Evolutionary conservation across 257 asterid species (phyloP).

Genomic region (Phtheirospermum japonicum): DNA sequence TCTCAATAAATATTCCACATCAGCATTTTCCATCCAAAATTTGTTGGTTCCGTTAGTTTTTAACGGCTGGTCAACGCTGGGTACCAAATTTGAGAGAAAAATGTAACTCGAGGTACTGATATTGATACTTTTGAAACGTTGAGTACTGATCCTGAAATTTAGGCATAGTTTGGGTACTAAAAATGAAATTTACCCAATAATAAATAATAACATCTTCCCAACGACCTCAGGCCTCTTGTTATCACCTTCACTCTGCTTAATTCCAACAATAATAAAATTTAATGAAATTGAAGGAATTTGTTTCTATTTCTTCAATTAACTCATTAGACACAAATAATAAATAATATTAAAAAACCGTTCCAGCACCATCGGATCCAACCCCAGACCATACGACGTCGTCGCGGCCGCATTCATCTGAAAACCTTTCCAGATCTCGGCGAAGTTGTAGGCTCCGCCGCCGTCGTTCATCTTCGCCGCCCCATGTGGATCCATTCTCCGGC

Average conservation of each 20-base stretch:
- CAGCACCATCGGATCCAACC: conserved; percentile 45
- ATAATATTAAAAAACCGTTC: conserved; percentile 26
- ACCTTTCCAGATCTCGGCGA: conserved; percentile 64
- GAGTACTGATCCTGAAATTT: no score
- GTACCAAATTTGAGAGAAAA: no score
- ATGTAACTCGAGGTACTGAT: no score
- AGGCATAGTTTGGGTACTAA: no score
- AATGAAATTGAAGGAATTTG: neutral
- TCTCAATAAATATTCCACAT: no score
- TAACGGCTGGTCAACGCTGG: no score
- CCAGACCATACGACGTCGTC: conserved; percentile 41
- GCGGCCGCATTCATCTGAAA: conserved; percentile 46
- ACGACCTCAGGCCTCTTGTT: conserved; percentile 39
- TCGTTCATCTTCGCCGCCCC: conserved; percentile 45
- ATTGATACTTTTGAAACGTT: no score
- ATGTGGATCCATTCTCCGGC: conserved; percentile 49
- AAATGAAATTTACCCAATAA: no score
- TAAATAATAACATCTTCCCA: no score
- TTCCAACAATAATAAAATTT: conserved; percentile 19
- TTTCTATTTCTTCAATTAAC: neutral
- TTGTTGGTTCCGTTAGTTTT: no score
- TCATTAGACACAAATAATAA: neutral
- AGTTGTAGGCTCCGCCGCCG: conserved; percentile 43
- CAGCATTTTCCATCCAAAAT: no score
- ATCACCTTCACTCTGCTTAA: conserved; percentile 43